phyloP scores from a whole-genome alignment of 257 asterid genomes.

The Euphrasia confusa region DNA sequence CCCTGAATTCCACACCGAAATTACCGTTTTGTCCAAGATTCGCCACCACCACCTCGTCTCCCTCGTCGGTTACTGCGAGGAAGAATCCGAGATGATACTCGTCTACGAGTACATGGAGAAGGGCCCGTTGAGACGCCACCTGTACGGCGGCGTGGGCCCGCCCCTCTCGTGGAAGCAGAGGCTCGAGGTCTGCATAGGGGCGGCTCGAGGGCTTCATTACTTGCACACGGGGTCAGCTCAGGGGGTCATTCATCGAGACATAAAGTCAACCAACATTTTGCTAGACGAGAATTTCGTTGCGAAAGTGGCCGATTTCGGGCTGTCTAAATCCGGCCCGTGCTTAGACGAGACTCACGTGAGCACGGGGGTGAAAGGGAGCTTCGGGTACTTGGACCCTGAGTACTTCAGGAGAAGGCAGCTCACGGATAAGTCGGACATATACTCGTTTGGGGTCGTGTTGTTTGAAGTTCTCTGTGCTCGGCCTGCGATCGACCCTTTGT shows the following conservation, averaged over 20 bases:
- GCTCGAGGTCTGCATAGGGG: conserved; percentile 83
- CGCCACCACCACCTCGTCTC: conserved; percentile 56
- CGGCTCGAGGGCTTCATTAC: conserved; percentile 77
- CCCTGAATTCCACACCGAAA: conserved; percentile 49
- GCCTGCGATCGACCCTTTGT: conserved; percentile 57
- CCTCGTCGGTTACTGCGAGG: conserved; percentile 40
- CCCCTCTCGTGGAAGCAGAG: conserved; percentile 69
- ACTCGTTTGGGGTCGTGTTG: conserved; percentile 71
- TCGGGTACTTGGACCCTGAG: conserved; percentile 73
- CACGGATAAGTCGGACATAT: conserved; percentile 71
- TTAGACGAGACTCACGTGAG: conserved; percentile 69
- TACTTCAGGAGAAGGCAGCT: conserved; percentile 66
- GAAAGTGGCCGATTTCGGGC: conserved; percentile 80
- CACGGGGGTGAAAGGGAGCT: conserved; percentile 80
- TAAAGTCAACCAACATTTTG: conserved; percentile 67
- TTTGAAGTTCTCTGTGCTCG: conserved; percentile 75
- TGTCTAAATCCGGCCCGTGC: conserved; percentile 69
- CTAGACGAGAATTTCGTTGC: conserved; percentile 55
- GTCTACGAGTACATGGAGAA: conserved; percentile 76
- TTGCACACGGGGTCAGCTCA: conserved; percentile 79
- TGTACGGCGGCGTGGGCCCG: conserved; percentile 46
- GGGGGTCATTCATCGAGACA: conserved; percentile 75
- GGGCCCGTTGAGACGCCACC: conserved; percentile 55
- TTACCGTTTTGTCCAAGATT: conserved; percentile 50
- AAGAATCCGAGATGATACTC: conserved; percentile 33